phyloP scores from a whole-genome alignment of 805 yeast species.

The Suhomyces sp. region DNA sequence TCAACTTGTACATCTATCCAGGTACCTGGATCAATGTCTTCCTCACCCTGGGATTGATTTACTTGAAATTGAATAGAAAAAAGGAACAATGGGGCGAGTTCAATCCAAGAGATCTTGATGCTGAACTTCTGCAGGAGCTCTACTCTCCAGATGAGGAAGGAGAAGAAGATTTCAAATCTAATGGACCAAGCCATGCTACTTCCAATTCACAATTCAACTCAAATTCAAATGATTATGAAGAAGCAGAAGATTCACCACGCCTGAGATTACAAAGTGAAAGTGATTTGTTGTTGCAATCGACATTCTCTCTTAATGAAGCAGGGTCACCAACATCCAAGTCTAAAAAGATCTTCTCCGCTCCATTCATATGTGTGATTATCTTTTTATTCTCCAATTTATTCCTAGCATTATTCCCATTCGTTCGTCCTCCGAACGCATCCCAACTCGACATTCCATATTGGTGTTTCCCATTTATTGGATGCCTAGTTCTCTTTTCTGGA shows the following conservation, averaged over 20 bases:
- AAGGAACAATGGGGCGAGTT: slow-evolving; percentile 10
- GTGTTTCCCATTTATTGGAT: slow-evolving; percentile 57
- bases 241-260: background rate
- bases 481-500: slow-evolving; percentile 45
- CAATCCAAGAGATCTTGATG: slow-evolving; percentile 11
- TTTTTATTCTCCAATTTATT: slow-evolving; percentile 49
- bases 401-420: slow-evolving; percentile 54
- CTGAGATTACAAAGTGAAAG: slow-evolving; percentile 1
- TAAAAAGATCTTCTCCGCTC: slow-evolving; percentile 23
- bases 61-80: slow-evolving; percentile 42
- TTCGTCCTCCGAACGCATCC: slow-evolving; percentile 48
- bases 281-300: slow-evolving; percentile 3
- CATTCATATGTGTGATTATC: slow-evolving; percentile 29
- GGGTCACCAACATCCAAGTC: background rate
- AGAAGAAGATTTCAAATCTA: too few relatives aligned
- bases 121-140: too few relatives aligned
- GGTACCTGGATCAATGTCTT: slow-evolving; percentile 58
- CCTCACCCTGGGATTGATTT: slow-evolving; percentile 53
- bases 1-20: slow-evolving; percentile 63
- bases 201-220: background rate
- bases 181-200: too few relatives aligned
- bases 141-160: too few relatives aligned
- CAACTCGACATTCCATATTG: slow-evolving; percentile 47
- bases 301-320: background rate
- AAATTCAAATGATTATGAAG: background rate